Percentiles rank a stretch among this genome's conserved stretches.
These are phyloP conservation scores for Coemansia sp. DNA, from an alignment of 371 early-diverging fungal genomes.

Conservation along the genomic window DNA sequence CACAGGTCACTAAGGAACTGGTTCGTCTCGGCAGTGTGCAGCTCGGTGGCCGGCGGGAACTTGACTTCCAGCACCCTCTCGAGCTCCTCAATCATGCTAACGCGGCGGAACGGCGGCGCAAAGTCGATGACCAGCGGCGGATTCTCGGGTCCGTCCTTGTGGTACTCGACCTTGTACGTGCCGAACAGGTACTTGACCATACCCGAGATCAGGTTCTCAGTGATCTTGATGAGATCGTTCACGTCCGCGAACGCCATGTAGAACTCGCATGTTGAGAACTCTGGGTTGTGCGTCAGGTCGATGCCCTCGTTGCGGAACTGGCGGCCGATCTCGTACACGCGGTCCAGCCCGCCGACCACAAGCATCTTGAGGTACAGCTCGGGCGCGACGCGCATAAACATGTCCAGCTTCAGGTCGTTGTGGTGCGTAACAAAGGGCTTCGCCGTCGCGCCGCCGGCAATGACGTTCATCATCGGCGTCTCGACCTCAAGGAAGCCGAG, in stretches of 20 bases:
- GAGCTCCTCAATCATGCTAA: slow-evolving; percentile 93
- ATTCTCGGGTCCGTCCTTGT: slow-evolving; percentile 87
- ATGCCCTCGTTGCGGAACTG: slow-evolving; percentile 99
- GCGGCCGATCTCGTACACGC: slow-evolving; percentile 99
- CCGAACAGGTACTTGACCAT: slow-evolving; percentile 94
- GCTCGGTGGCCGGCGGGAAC: slow-evolving; percentile 86
- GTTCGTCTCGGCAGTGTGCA: slow-evolving; percentile 80
- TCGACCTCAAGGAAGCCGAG: slow-evolving; percentile 99
- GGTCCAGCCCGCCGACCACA: slow-evolving; percentile 98
- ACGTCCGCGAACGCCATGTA: slow-evolving; percentile 99
- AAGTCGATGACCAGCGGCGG: slow-evolving; percentile 89
- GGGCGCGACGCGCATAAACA: slow-evolving; percentile 99
- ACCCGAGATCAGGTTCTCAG: slow-evolving; percentile 89
- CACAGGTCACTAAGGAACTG: slow-evolving; percentile 91
- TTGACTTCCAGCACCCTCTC: slow-evolving; percentile 87
- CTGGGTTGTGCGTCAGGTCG: slow-evolving; percentile 99
- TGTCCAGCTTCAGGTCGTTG: slow-evolving; percentile 98
- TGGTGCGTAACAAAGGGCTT: slow-evolving; percentile 99
- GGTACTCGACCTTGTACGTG: slow-evolving; percentile 86
- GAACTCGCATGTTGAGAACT: slow-evolving; percentile 99
- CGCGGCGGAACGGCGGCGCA: slow-evolving; percentile 94
- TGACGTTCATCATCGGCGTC: slow-evolving; percentile 99
- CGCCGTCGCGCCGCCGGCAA: slow-evolving; percentile 99
- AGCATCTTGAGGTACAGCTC: slow-evolving; percentile 98
- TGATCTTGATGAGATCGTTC: slow-evolving; percentile 94